These are phyloP conservation scores for Cucurbita ficifolia DNA, from an alignment of 306 rosid species.

Conservation along the genomic window DNA sequence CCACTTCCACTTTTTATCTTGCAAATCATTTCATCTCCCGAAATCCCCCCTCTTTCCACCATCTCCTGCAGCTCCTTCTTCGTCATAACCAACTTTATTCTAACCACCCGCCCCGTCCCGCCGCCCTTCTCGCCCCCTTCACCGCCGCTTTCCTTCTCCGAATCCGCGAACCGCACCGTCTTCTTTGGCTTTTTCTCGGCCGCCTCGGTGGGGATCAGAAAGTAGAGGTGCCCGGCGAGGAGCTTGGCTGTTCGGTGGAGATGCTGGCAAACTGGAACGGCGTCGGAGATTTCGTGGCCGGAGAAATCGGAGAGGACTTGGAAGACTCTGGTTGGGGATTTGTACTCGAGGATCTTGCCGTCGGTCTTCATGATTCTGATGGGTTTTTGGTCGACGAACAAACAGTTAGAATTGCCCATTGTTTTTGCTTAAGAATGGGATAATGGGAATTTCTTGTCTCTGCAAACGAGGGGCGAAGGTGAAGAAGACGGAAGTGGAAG, in stretches of 20 bases:
- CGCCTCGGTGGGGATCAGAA: constrained; percentile 35
- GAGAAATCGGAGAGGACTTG: constrained; percentile 46
- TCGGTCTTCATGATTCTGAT: constrained; percentile 61
- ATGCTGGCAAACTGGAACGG: constrained; percentile 24
- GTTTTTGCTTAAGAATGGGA: not conserved
- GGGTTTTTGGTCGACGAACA: constrained; percentile 31
- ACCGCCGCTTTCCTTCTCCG: constrained; percentile 13
- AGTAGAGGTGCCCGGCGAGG: constrained; percentile 33
- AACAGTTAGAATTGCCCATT: constrained; percentile 72
- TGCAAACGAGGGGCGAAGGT: too few relatives aligned
- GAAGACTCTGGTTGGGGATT: constrained; percentile 36
- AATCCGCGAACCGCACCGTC: constrained; percentile 50
- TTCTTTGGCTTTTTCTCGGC: constrained; percentile 26
- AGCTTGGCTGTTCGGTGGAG: constrained; percentile 43
- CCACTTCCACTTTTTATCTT: constrained; percentile 18
- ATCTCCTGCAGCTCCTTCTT: constrained; percentile 52
- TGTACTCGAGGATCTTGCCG: constrained; percentile 64
- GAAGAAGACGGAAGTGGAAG: too few relatives aligned
- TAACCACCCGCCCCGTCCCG: constrained; percentile 17
- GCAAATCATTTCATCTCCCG: constrained; percentile 36
- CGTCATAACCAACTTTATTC: constrained; percentile 60
- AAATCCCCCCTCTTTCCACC: constrained; percentile 41
- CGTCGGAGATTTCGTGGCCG: constrained; percentile 51
- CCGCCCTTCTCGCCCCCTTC: not conserved
- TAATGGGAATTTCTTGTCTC: too few relatives aligned